Evolutionary conservation across 2,329 filamentous ascomycete species (phyloP), one percentile per base, ranked within the genome.

Genomic region (Colletotrichum chlorophyti): DNA sequence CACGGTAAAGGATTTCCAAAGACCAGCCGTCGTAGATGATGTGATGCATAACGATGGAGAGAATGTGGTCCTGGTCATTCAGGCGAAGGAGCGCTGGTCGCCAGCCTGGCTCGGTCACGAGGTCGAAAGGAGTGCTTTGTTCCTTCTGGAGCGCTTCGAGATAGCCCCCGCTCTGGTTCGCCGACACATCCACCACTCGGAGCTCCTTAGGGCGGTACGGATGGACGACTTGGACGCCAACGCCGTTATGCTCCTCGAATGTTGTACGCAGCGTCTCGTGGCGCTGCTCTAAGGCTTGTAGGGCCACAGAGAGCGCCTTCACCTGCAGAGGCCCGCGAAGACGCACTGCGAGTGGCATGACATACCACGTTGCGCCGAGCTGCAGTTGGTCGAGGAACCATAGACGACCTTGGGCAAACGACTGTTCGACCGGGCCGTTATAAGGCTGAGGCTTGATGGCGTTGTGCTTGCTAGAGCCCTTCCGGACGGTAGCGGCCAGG

Each of bases 331-430:
- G 17, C 0, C 45, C 45, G 8, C 34, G 34, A 1, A 48, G 11
- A 5, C 45, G 45, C 1, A 48, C 11, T 0, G 45, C 45, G 2
- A 37, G 29, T 1, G 45, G 45, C 34, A 48, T 34, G n/a, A 48
- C 7, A 10, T 48, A 48, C 45, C 31, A 48, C 17, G 45, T 19
- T 6, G 31, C 45, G 0, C 31, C 45, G 2, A 48, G 19, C 10
- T 37, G n/a, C 11, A 48, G 29, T 17, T 48, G 45, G 23, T 48
- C 45, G 6, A 48, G 45, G 45, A 48, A 48, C 45, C 45, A 48
- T 7, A 48, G 17, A 6, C 45, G 45, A 5, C 45, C 45, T 7
- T 48, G 45, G 23, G 45, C 45, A 5, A 48, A 48, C 1, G 45
- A 48, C 45, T 37, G 45, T 19, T 48, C 45, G 5, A 48, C 45